Evolutionary conservation across 1,284 basidiomycete genomes (phyloP), one percentile per base, ranked within the genome.

Genomic region (Tilletia setariae): DNA sequence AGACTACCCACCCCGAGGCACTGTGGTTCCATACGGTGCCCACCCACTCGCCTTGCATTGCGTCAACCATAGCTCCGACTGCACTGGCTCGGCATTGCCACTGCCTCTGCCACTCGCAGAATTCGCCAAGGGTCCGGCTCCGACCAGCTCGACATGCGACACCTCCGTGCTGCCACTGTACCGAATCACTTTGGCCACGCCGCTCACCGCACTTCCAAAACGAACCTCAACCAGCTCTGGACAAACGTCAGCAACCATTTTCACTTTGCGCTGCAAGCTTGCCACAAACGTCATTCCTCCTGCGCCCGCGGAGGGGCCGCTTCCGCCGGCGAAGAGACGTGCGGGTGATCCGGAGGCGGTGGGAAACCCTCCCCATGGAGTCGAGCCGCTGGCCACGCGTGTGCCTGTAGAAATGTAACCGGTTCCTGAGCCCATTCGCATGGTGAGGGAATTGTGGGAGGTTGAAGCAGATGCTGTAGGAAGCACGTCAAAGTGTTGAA

Each of bases 401-500:
- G 42, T 23, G 8, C 42, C 64, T 8, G 32, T 23, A 32, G 64
- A 25, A n/a, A 53, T 46, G 25, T 43, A 42, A 13, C 35, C 32
- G 9, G n/a, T 42, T 7, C 44, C 32, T 2, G 43, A 13, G n/a
- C 56, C 62, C 56, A 61, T 46, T 3, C 47, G 49, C 15, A 65
- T 21, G 7, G 63, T 51, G 19, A 40, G 32, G 1, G 40, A 46
- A 15, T 35, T 63, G 13, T 35, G 67, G 3, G 32, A 25, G 30
- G 32, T 21, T 13, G 28, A 25, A n/a, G 47, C 51, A 4, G 56
- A 61, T 9, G 47, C 51, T 6, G 56, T 19, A 4, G 42, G 51
- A 3, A 64, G 30, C n/a, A 65, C 40, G 56, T 65, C 63, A 21
- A 68, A 51, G 32, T 68, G 63, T n/a, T 68, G 67, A 11, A 68